Evolutionary conservation across 306 rosid genomes (phyloP), one percentile per base, ranked within the genome.

Genomic region (Lathyrus tuberosus): DNA sequence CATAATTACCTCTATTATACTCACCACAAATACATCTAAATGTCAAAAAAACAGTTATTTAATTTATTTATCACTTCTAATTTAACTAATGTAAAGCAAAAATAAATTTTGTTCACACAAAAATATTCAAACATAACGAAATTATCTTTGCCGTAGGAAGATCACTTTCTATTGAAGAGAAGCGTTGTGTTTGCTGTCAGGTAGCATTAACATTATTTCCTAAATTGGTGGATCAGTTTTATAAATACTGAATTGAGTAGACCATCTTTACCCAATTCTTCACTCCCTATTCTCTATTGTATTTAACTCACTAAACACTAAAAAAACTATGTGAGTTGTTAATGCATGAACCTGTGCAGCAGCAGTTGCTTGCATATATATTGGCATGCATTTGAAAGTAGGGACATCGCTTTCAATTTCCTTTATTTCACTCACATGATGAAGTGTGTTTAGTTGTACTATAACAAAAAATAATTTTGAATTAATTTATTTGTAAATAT

Each of bases 201-300:
- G 12, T 53, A 53, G 60, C 60, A 53, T 53, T 53, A 22, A 53
- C 15, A 53, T 53, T 13, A 22, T 53, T 20, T 53, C 60, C 60
- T 22, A 53, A 53, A 53, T 22, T 53, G 60, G 60, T 53, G 15
- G 60, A 53, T 53, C 60, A 22, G 0, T 11, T 22, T 53, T 10
- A 10, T 14, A 53, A 53, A 53, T 53, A 53, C 4, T 53, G 60
- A 53, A 53, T 22, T 53, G 1, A 53, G 60, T 53, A 53, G 33
- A 53, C 60, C 60, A 22, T 22, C 8, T 15, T 22, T 53, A 12
- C 60, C 35, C 33, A 53, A 24, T 22, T 10, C 15, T 53, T 11
- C 35, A 22, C 35, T 53, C 33, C 60, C 31, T 51, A 53, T 15
- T 53, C 60, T 24, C 60, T 53, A 22, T 18, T 2, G 15, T 53